Conservation (phyloP, 2,329 filamentous ascomycete species). For the Talaromyces pinophilus region DNA sequence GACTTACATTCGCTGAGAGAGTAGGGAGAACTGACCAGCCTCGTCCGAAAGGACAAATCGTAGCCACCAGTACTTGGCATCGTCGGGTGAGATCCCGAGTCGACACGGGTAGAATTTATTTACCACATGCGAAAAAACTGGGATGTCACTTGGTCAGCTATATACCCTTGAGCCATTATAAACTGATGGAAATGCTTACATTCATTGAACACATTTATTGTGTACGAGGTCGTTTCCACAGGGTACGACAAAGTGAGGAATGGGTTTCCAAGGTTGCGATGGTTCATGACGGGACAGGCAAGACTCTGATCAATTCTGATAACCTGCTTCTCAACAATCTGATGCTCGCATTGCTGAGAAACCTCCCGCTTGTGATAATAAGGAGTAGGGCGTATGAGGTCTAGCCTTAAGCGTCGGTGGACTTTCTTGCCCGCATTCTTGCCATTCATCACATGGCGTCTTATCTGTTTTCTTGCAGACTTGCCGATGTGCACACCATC, state of each 20-base stretch:
- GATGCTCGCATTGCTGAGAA: not conserved
- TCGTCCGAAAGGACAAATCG: constrained; percentile 17
- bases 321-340: not conserved
- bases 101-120: constrained; percentile 18
- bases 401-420: constrained; percentile 16
- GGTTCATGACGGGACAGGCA: not conserved
- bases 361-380: not conserved
- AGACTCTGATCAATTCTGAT: not conserved
- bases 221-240: not conserved
- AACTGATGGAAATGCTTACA: not conserved
- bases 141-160: not conserved
- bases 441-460: constrained; percentile 21
- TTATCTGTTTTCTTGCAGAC: constrained; percentile 6
- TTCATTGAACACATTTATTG: constrained; percentile 15
- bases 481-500: constrained; percentile 2
- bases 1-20: too few relatives aligned
- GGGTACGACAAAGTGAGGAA: constrained; percentile 15
- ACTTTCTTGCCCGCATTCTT: constrained; percentile 21
- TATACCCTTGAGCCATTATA: too few relatives aligned
- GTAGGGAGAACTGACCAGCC: constrained; percentile 1
- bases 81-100: constrained; percentile 16
- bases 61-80: constrained; percentile 18
- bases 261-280: constrained; percentile 10
- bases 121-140: constrained; percentile 16
- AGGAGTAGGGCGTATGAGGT: not conserved